Base-by-base conservation (phyloP, 177 flowering plant genomes). In the Tripterygium wilfordii region DNA sequence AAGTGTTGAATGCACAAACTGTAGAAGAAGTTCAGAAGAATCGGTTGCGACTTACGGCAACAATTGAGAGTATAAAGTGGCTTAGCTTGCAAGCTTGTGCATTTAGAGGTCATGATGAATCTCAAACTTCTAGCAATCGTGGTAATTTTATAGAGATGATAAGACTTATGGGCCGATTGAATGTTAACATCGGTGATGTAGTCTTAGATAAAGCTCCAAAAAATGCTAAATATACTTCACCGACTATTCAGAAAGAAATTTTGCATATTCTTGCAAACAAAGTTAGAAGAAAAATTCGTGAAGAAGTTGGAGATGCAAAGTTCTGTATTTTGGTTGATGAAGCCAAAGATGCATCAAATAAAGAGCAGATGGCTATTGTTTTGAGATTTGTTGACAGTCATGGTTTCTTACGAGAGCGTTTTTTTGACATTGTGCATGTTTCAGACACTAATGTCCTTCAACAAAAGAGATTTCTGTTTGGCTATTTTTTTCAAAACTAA, bases 341-440 rank as follows among this genome's bases (percentile, higher is more conserved):
- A n/a, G n/a, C n/a, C n/a, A n/a, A n/a, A n/a, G n/a, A n/a, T n/a
- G n/a, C n/a, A n/a, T n/a, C n/a, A n/a, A n/a, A n/a, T n/a, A n/a
- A n/a, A n/a, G n/a, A n/a, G n/a, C n/a, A n/a, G n/a, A n/a, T n/a
- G n/a, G n/a, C n/a, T n/a, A n/a, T n/a, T n/a, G n/a, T n/a, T 22
- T 16, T 57, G 24, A 47, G 54, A 29, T 63, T 63, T 54, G 46
- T 58, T 36, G 42, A 54, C 19, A 52, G 41, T 36, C 31, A 49
- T 3, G 60, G 60, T 8, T 36, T 37, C 23, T 3, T 46, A 3
- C 16, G 22, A 33, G 62, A 63, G 23, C 33, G 57, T 0, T 57
- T 57, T 21, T 47, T 63, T 45, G 63, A 36, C n/a, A 2, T 62
- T 9, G 31, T 45, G 1, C 49, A 45, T 45, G 49, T 45, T 16